Percentiles rank a stretch among this genome's conserved stretches.
Conservation (phyloP, 2,329 filamentous ascomycete species). For the Ceratocystis papillata region DNA sequence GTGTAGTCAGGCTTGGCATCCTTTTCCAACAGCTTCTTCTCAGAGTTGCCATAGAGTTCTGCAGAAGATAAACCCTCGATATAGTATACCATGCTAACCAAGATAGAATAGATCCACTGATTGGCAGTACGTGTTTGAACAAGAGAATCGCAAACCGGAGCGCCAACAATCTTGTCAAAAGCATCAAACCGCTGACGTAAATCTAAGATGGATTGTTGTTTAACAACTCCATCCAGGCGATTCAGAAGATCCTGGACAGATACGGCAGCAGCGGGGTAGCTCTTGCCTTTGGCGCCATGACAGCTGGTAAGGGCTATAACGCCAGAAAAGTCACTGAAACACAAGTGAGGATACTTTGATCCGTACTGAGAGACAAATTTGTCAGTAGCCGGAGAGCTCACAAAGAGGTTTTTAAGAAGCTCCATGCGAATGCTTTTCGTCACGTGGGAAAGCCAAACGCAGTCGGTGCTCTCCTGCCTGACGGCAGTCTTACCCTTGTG, state of each 20-base stretch:
- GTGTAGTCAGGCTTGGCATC: neutral
- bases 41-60: neutral
- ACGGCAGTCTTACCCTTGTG: neutral
- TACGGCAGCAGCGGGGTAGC: neutral
- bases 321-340: neutral
- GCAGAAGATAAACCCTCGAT: neutral
- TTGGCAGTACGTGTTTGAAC: slow-evolving; percentile 8
- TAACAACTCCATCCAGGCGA: slow-evolving; percentile 1
- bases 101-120: slow-evolving; percentile 8
- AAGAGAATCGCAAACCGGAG: neutral
- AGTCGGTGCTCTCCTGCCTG: neutral
- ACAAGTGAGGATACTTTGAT: neutral
- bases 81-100: neutral
- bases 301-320: neutral
- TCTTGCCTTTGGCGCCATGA: neutral
- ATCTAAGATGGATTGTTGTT: neutral
- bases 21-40: neutral
- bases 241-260: neutral
- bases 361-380: neutral
- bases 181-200: neutral
- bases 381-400: neutral
- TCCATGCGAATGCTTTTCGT: neutral
- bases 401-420: neutral
- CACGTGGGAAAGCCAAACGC: neutral
- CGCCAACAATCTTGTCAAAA: slow-evolving; percentile 11